Evolutionary conservation across 345 rosid genomes (phyloP).

Genomic region (Anacardium occidentale): DNA sequence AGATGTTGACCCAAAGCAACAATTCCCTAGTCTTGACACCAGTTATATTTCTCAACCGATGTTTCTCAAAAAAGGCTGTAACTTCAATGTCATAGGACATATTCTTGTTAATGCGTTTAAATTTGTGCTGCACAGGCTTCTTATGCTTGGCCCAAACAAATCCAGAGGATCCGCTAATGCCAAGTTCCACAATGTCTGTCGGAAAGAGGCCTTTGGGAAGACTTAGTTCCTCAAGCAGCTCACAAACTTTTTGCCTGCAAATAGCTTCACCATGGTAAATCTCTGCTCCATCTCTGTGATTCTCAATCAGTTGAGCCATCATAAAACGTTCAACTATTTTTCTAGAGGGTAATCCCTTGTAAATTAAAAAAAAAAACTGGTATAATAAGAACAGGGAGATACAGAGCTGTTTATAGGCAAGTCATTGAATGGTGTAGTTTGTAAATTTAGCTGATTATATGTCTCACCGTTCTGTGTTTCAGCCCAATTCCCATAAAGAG

Average conservation of each 20-base stretch:
- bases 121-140: constrained; percentile 29
- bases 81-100: constrained; percentile 29
- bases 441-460: background rate
- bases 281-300: constrained; percentile 31
- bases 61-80: constrained; percentile 31
- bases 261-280: constrained; percentile 34
- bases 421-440: background rate
- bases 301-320: constrained; percentile 23
- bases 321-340: background rate
- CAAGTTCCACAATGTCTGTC: constrained; percentile 28
- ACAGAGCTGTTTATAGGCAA: background rate
- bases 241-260: constrained; percentile 32
- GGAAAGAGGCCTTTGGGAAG: constrained; percentile 41
- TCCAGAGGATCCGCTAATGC: constrained; percentile 28
- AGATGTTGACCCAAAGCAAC: constrained; percentile 28
- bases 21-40: constrained; percentile 34
- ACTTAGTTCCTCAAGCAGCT: constrained; percentile 25
- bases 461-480: background rate
- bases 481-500: background rate
- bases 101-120: constrained; percentile 24
- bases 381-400: background rate
- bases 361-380: background rate
- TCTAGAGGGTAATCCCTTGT: background rate
- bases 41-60: constrained; percentile 24
- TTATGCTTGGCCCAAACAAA: constrained; percentile 35